Conservation (phyloP, 306 rosid genomes). For the Lupinus albus region DNA sequence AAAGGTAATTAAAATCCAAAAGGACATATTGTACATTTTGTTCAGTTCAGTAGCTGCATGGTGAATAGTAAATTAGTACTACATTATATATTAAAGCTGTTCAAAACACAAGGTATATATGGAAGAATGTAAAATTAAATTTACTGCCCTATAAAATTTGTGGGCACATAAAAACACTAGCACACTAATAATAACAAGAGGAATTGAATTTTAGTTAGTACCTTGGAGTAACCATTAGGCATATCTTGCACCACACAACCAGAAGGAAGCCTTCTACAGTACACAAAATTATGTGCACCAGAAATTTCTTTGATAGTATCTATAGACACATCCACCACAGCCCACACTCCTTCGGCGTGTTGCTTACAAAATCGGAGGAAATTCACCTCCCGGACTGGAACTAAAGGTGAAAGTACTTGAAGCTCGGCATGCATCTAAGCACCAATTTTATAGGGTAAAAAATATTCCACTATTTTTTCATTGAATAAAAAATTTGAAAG, state of each 20-base stretch:
- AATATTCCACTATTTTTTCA: background rate
- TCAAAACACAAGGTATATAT: slow-evolving; percentile 31
- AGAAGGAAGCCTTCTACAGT: slow-evolving; percentile 90
- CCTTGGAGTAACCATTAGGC: slow-evolving; percentile 99
- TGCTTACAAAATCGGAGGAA: slow-evolving; percentile 94
- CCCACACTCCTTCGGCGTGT: slow-evolving; percentile 96
- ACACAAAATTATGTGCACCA: slow-evolving; percentile 52
- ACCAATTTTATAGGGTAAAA: slow-evolving; percentile 13
- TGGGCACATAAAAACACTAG: background rate
- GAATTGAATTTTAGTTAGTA: slow-evolving; percentile 29
- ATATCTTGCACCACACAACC: slow-evolving; percentile 98
- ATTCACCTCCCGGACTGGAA: slow-evolving; percentile 80
- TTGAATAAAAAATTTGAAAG: no score
- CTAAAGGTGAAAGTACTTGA: slow-evolving; percentile 91
- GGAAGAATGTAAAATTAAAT: slow-evolving; percentile 38
- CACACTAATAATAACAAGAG: background rate
- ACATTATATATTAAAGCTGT: background rate
- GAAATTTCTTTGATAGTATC: slow-evolving; percentile 67
- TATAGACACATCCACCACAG: slow-evolving; percentile 82
- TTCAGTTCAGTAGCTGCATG: slow-evolving; percentile 31
- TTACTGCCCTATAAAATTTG: slow-evolving; percentile 38
- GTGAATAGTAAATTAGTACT: slow-evolving; percentile 6
- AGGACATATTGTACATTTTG: background rate
- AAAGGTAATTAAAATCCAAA: slow-evolving; percentile 40
- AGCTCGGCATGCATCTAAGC: slow-evolving; percentile 90